Conservation (phyloP, 805 yeast species). For the Spathaspora boniae region DNA sequence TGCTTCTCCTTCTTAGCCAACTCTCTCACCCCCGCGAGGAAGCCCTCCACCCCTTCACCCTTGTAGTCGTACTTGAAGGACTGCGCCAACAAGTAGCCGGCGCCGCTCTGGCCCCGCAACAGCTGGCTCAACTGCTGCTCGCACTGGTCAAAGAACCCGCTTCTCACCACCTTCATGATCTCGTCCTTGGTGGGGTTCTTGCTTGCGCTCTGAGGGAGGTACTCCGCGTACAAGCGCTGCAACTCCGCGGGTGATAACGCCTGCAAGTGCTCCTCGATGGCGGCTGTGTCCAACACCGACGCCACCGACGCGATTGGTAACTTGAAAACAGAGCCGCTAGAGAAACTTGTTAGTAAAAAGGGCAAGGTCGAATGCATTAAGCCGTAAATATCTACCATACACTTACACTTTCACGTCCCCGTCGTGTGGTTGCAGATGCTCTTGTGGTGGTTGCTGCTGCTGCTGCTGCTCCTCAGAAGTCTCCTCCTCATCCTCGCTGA, state of each 20-base stretch:
- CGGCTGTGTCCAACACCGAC: slow-evolving; percentile 31
- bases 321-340: slow-evolving; percentile 4
- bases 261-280: slow-evolving; percentile 30
- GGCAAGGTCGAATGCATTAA: slow-evolving; percentile 1
- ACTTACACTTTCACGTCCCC: slow-evolving; percentile 1
- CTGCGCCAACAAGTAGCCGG: slow-evolving; percentile 47
- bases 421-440: slow-evolving; percentile 2
- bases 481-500: slow-evolving; percentile 28
- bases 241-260: slow-evolving; percentile 32
- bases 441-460: slow-evolving; percentile 4
- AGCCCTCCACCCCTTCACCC: slow-evolving; percentile 56
- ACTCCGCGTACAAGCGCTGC: slow-evolving; percentile 26
- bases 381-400: background rate
- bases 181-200: slow-evolving; percentile 29
- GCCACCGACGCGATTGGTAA: slow-evolving; percentile 29
- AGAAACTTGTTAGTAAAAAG: background rate
- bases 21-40: slow-evolving; percentile 41
- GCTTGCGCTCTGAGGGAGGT: slow-evolving; percentile 42
- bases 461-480: slow-evolving; percentile 6
- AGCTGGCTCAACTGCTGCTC: slow-evolving; percentile 40
- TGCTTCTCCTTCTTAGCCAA: slow-evolving; percentile 14
- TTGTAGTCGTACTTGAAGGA: slow-evolving; percentile 46
- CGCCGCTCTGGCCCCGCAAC: slow-evolving; percentile 36
- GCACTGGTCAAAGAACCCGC: slow-evolving; percentile 48
- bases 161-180: slow-evolving; percentile 41